Conservation (phyloP, 1,284 basidiomycete genomes). For the Erythrobasidium hasegawianum region DNA sequence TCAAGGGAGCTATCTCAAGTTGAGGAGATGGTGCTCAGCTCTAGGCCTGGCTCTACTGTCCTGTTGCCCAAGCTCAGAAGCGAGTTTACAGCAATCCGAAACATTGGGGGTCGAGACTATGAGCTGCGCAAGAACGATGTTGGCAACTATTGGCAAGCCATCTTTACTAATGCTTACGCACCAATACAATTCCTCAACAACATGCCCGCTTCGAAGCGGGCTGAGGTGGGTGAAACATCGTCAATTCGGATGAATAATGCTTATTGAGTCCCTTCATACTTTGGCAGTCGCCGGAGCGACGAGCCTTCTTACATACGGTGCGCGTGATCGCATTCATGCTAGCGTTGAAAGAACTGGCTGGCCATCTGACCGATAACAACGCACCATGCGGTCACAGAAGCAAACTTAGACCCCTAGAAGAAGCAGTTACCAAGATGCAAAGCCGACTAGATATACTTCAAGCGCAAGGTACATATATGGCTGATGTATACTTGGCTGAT, state of each 20-base stretch:
- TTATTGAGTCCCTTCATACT: too few species aligned
- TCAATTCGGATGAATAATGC: background rate
- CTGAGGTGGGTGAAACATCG: background rate
- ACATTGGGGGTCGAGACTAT: background rate
- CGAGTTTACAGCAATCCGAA: background rate
- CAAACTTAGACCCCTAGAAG: too few species aligned
- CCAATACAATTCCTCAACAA: background rate
- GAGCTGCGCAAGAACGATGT: background rate
- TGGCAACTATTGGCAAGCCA: background rate
- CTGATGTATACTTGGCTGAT: too few species aligned
- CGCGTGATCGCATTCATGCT: background rate
- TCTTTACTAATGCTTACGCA: background rate
- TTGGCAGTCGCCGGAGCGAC: background rate
- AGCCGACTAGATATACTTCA: too few species aligned
- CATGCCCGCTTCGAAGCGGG: background rate
- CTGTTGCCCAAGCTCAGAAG: background rate
- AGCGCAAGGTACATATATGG: too few species aligned
- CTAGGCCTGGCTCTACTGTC: background rate
- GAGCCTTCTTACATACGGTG: background rate
- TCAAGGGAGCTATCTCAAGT: background rate
- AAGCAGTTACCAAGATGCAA: too few species aligned
- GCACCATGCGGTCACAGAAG: too few species aligned
- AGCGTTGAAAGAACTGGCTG: background rate
- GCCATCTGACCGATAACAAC: too few species aligned
- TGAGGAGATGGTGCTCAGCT: background rate